Evolutionary conservation across 2,329 filamentous ascomycete genomes (phyloP).

Genomic region (Hypoxylon sp.): DNA sequence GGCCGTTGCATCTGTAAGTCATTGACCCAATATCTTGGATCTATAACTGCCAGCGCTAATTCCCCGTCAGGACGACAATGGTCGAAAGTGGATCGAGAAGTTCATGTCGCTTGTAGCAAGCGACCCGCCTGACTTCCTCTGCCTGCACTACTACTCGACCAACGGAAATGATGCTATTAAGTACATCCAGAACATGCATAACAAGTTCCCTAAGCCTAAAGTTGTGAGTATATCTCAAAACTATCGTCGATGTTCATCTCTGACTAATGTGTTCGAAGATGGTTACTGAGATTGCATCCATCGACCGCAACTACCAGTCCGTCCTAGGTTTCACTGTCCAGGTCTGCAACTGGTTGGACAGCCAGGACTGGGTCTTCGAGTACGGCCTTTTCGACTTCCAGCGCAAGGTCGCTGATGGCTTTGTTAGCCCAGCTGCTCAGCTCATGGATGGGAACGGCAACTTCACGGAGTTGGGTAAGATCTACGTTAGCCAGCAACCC

Average conservation of each 20-base stretch:
- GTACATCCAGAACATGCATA: conserved; percentile 59
- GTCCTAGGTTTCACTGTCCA: conserved; percentile 59
- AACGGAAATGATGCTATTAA: conserved; percentile 56
- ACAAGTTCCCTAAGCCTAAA: conserved; percentile 51
- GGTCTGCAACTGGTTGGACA: conserved; percentile 62
- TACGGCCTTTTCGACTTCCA: conserved; percentile 63
- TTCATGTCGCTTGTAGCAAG: conserved; percentile 58
- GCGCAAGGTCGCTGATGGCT: conserved; percentile 59
- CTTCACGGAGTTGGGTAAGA: conserved; percentile 55
- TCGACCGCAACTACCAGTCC: conserved; percentile 55
- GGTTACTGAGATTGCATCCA: conserved; percentile 63
- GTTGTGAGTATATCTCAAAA: conserved; percentile 42
- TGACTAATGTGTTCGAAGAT: conserved; percentile 47
- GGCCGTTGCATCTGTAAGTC: conserved; percentile 53
- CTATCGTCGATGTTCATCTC: conserved; percentile 21
- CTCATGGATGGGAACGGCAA: conserved; percentile 61
- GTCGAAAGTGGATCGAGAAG: conserved; percentile 56
- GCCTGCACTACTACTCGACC: conserved; percentile 60
- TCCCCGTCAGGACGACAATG: conserved; percentile 43
- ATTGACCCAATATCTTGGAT: not conserved
- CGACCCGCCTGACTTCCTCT: conserved; percentile 59
- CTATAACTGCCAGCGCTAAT: conserved; percentile 15
- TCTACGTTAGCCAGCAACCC: conserved; percentile 48
- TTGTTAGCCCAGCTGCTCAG: conserved; percentile 63
- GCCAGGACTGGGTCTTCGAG: conserved; percentile 59